phyloP scores from a whole-genome alignment of 345 rosid genomes.

The Trapa bicornis region DNA sequence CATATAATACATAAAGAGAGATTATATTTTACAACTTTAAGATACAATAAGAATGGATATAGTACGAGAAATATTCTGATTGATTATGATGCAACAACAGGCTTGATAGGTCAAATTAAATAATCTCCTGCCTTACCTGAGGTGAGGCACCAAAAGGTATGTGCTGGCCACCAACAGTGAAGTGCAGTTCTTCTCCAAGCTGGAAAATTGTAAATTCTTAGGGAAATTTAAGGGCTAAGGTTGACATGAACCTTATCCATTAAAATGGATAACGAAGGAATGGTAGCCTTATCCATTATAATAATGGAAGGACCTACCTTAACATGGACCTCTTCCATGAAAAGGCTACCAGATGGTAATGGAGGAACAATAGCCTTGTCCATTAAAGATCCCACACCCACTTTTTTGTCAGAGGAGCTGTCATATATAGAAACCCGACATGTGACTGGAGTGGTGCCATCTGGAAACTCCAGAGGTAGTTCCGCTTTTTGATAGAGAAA shows the following conservation, averaged over 20 bases:
- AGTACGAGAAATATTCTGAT: neutral
- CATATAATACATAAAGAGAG: neutral
- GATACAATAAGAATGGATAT: neutral
- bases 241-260: too few relatives aligned
- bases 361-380: conserved; percentile 82
- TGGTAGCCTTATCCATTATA: neutral
- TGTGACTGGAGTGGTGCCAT: conserved; percentile 96
- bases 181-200: conserved; percentile 79
- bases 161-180: conserved; percentile 78
- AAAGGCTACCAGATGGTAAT: conserved; percentile 59
- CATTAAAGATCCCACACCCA: conserved; percentile 74
- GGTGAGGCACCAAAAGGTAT: conserved; percentile 96
- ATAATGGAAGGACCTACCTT: conserved; percentile 30
- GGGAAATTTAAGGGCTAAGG: neutral
- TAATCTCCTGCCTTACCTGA: conserved; percentile 37
- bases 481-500: conserved; percentile 41
- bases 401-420: conserved; percentile 70
- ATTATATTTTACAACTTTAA: neutral
- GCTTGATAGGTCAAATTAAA: conserved; percentile 2
- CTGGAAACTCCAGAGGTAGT: conserved; percentile 91
- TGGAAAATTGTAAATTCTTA: conserved; percentile 13
- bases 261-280: neutral
- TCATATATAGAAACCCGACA: conserved; percentile 87
- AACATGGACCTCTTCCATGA: conserved; percentile 90
- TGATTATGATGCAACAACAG: neutral